Evolutionary conservation across 2,329 filamentous ascomycete species (phyloP).

Genomic region (Berkeleyomyces rouxiae): DNA sequence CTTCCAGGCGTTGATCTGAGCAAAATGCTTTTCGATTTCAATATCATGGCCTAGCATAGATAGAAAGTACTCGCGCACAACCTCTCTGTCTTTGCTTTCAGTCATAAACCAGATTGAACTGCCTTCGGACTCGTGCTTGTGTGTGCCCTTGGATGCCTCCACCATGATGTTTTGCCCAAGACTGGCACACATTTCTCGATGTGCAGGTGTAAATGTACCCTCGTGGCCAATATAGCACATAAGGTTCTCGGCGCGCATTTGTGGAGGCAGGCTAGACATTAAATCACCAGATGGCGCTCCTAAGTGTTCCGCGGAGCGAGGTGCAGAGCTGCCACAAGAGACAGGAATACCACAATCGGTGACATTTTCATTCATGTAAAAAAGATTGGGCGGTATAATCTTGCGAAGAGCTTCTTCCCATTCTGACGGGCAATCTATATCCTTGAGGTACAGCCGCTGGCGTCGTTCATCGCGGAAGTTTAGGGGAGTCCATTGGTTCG

Average conservation of each 20-base stretch:
- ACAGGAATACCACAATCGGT: slow-evolving; percentile 23
- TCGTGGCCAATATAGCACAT: slow-evolving; percentile 99
- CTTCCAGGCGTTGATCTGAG: slow-evolving; percentile 89
- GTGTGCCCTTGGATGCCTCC: slow-evolving; percentile 53
- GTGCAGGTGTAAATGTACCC: slow-evolving; percentile 87
- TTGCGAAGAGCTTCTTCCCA: slow-evolving; percentile 71
- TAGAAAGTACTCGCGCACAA: slow-evolving; percentile 85
- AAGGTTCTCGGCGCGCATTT: slow-evolving; percentile 87
- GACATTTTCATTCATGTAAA: slow-evolving; percentile 76
- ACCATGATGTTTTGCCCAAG: slow-evolving; percentile 98
- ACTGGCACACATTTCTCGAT: slow-evolving; percentile 94
- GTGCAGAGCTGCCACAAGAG: neutral
- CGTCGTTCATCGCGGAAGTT: slow-evolving; percentile 65
- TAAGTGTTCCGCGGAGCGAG: slow-evolving; percentile 19
- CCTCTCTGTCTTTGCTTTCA: slow-evolving; percentile 75
- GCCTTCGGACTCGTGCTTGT: slow-evolving; percentile 62
- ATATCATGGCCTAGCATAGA: slow-evolving; percentile 91
- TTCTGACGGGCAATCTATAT: slow-evolving; percentile 81
- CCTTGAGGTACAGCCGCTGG: slow-evolving; percentile 87
- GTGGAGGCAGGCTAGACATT: slow-evolving; percentile 76
- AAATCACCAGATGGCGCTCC: slow-evolving; percentile 69
- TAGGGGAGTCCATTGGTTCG: slow-evolving; percentile 60
- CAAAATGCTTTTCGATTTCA: slow-evolving; percentile 92
- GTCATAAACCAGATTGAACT: slow-evolving; percentile 99
- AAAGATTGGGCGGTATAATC: slow-evolving; percentile 64